Evolutionary conservation across 2,329 filamentous ascomycete species (phyloP).

Genomic region (Fusarium lyarnte): DNA sequence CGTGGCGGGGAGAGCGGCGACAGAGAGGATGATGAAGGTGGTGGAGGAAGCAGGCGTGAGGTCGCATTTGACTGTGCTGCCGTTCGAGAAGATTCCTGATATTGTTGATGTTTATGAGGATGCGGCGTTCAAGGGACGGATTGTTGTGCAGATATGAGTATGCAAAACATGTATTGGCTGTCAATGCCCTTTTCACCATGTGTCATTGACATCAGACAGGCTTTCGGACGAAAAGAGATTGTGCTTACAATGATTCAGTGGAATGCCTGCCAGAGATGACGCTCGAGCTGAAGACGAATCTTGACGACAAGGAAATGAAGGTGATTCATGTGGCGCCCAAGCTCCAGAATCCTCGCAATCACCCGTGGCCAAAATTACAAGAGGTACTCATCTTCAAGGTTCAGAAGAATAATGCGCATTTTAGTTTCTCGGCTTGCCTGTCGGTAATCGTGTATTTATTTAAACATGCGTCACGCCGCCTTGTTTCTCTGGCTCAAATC

Average conservation of each 20-base stretch:
- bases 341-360: background rate
- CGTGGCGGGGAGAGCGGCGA: background rate
- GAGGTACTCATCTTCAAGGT: fast-evolving
- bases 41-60: conserved; percentile 6
- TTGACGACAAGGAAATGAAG: background rate
- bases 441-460: fast-evolving
- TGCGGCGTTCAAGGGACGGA: conserved; percentile 1
- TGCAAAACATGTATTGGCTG: background rate
- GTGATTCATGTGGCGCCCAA: fast-evolving
- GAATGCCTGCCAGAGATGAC: fast-evolving
- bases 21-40: conserved; percentile 2
- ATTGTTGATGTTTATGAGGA: conserved; percentile 12
- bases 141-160: background rate
- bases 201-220: background rate
- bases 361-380: background rate
- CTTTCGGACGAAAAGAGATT: fast-evolving
- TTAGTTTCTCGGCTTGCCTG: fast-evolving
- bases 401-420: fast-evolving
- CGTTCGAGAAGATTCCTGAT: background rate
- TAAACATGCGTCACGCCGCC: background rate
- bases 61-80: conserved; percentile 3
- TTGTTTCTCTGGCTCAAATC: background rate
- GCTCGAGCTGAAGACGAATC: background rate
- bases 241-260: too few species aligned
- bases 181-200: too few species aligned